Conservation (phyloP, 148 eudicot genomes). For the Camellia granthamiana region DNA sequence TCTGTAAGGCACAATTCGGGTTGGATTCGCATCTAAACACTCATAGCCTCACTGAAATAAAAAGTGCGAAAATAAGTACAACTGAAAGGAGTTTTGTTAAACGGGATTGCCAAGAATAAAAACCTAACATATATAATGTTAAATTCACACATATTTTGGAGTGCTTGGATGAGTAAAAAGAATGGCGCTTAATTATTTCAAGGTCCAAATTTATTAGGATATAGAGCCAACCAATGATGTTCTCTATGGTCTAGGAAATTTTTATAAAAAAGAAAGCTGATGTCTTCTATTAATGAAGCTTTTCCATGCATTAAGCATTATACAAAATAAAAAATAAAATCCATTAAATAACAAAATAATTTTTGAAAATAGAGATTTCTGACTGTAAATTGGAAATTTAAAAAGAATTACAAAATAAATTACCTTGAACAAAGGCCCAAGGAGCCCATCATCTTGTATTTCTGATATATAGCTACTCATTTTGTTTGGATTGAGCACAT, state of each 20-base stretch:
- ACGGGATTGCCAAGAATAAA: too few species aligned
- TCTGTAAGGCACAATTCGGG: too few species aligned
- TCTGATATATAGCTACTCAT: slow-evolving; percentile 40
- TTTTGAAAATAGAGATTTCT: too few species aligned
- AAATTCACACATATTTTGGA: background rate
- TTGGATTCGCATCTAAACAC: too few species aligned
- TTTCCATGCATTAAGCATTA: background rate
- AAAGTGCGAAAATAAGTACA: too few species aligned
- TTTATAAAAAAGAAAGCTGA: background rate
- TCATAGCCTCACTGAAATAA: too few species aligned
- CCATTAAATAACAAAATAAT: too few species aligned
- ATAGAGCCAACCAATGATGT: background rate
- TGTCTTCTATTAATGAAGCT: background rate
- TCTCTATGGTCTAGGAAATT: background rate
- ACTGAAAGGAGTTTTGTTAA: too few species aligned
- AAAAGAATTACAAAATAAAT: too few species aligned
- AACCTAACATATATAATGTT: background rate
- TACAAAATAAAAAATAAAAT: background rate
- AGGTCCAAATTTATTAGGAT: background rate
- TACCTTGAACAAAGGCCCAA: slow-evolving; percentile 60
- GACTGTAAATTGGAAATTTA: too few species aligned
- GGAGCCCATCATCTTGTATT: slow-evolving; percentile 43
- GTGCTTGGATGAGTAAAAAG: background rate
- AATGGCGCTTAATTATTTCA: background rate
- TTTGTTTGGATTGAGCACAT: slow-evolving; percentile 25